Evolutionary conservation across 495 filamentous ascomycete genomes (phyloP), one percentile per base, ranked within the genome.

Genomic region (Aspergillus steynii): DNA sequence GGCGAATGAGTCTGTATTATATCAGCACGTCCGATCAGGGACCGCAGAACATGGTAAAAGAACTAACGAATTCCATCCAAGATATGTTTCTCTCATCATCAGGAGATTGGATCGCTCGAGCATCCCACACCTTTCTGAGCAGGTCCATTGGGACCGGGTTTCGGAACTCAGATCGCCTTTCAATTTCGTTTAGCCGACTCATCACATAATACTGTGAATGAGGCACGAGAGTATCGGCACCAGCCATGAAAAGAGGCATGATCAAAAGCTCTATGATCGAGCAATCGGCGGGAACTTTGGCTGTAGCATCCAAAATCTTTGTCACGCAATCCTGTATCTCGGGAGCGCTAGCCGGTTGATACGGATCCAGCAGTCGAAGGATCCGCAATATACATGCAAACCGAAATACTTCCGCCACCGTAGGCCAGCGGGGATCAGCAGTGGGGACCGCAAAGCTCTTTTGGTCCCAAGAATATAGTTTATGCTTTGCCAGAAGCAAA

Each of bases 31-130:
- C 0, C 12, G 15, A 49, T 9, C 67, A 52, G 63, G 54, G 29
- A 29, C 55, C 5, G 2, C 26, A n/a, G 2, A 32, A 59, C 26
- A 10, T 45, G 8, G 8, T 34, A 42, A 31, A 20, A 9, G 42
- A 4, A 72, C 75, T 72, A 67, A 77, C 75, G 66, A 75, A 76
- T 20, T 46, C 61, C 50, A 64, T 73, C 75, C 75, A 77, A 10
- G 71, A 65, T 29, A 76, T 55, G 58, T 76, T 77, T n/a, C 53
- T 59, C 29, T 59, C 49, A 47, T 74, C 70, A 61, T 68, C 49
- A 5, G 59, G 61, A 15, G 55, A 4, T 42, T 74, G 71, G 12
- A 61, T 65, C 14, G 63, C 66, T 12, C 75, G 69, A 4, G 65
- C 73, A 48, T 70, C 56, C 75, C 75, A 77, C 3, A 77, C 75